Percentiles rank a stretch among this genome's conserved stretches.
These are phyloP conservation scores for Amoeboaphelidium occidentale DNA, from an alignment of 371 early-diverging fungal species.

Conservation along the genomic window DNA sequence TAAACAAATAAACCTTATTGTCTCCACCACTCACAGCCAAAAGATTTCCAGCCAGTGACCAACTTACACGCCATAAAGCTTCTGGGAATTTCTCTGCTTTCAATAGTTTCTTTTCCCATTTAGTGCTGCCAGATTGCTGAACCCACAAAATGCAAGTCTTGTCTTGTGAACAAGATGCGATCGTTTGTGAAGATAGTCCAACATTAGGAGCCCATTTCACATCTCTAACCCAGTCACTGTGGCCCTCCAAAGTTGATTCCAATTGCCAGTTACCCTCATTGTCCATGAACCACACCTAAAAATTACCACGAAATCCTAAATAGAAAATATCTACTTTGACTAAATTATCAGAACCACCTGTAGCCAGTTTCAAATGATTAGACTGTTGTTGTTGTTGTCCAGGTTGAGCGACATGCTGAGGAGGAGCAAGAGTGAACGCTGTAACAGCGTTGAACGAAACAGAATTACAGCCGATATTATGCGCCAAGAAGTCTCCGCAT, in stretches of 20 bases:
- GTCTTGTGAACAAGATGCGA: slow-evolving; percentile 89
- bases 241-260: slow-evolving; percentile 59
- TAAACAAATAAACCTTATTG: slow-evolving; percentile 85
- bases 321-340: slow-evolving; percentile 84
- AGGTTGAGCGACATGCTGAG: slow-evolving; percentile 12
- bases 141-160: slow-evolving; percentile 88
- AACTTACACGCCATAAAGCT: slow-evolving; percentile 91
- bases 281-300: slow-evolving; percentile 24
- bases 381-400: neutral
- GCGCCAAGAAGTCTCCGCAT: neutral
- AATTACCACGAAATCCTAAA: neutral
- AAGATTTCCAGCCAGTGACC: slow-evolving; percentile 81
- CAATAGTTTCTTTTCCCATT: slow-evolving; percentile 47
- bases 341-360: slow-evolving; percentile 84
- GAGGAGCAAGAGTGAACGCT: too few relatives aligned
- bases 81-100: slow-evolving; percentile 64
- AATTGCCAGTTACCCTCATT: slow-evolving; percentile 30
- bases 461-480: slow-evolving; percentile 3
- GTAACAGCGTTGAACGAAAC: slow-evolving; percentile 80
- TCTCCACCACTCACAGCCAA: slow-evolving; percentile 87
- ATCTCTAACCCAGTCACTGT: slow-evolving; percentile 95
- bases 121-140: slow-evolving; percentile 27
- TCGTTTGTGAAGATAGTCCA: slow-evolving; percentile 60
- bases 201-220: slow-evolving; percentile 88
- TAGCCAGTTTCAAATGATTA: slow-evolving; percentile 19